Base-by-base conservation (phyloP, 1,139 yeast genomes). In the Suhomyces chickasaworum region DNA sequence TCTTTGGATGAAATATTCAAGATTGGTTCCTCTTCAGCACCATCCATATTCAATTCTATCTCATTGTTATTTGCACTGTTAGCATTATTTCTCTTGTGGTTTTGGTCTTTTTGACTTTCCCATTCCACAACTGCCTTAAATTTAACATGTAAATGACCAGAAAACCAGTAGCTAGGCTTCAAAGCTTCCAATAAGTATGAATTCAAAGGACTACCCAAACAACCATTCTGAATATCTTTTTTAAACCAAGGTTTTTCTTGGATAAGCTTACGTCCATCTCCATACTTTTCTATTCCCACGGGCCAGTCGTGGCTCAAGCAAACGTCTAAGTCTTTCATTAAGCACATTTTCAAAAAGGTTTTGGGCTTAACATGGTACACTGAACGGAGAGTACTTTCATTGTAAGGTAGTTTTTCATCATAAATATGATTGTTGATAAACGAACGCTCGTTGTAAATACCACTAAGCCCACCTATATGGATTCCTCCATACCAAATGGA, bases 281-380 rank as follows among this genome's bases (percentile, higher is more conserved):
- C 99, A 60, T 78, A 67, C 15, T 80, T 68, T 39, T 78, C 88
- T 15, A 90, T 83, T 2, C 89, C 89, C 40, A 77, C 82, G 0
- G 99, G 99, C 99, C 99, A 93, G 66, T 93, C 99, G 63, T 93
- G 99, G 39, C 88, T 80, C 47, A 91, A 51, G 58, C 86, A 69
- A 1, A 88, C 61, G 57, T 84, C 89, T 30, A 61, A 50, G n/a
- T 55, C 56, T 27, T 49, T 57, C 60, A 59, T 61, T 49, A 60
- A 69, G 45, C 77, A 57, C 47, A 89, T 66, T 53, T 86, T 86
- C 34, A 82, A 57, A 46, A 78, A 80, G 48, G 85, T 91, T 48
- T 71, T 70, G 35, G 83, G 80, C 49, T 95, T 75, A 7, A 84
- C 78, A 66, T 93, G 99, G 63, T 93, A 93, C 1, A 79, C 80